Base-by-base conservation (phyloP, 2,329 filamentous ascomycete genomes). In the Ceratocystis colombiana region DNA sequence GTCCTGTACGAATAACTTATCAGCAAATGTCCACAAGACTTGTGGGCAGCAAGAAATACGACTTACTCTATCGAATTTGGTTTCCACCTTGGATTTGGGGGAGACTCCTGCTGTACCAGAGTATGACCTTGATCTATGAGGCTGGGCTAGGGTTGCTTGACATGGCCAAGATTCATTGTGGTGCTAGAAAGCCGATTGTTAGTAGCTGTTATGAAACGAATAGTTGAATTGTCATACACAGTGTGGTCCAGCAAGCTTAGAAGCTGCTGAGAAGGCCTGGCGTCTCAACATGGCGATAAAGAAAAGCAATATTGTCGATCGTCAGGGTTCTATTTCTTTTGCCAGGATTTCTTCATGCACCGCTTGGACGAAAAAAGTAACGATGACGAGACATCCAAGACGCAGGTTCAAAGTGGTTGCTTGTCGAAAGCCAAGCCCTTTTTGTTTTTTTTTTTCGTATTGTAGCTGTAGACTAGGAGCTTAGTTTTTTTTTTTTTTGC, bases 1-100 rank as follows among this genome's bases (percentile, higher is more conserved):
- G 73, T 96, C 90, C 87, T 91, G 70, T 28, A 20, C 61, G 5
- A 25, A 45, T 57, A 55, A 62, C 57, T 33, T 20, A n/a, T 20
- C 12, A 22, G 48, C 22, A 5, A 25, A n/a, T 22, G 22, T 48
- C 57, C 17, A 12, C 3, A 10, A 22, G 8, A 37, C 2, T 33
- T 44, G 20, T 55, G 5, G 7, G 12, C 48, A 50, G 48, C 48
- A 48, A 37, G 17, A 15, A 15, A 25, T 17, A 20, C 1, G 17
- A 59, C 64, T 30, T 65, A 65, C 69, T 45, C 64, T 68, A 50
- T 69, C 69, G 20, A 68, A 61, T 44, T 65, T 64, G 45, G 65
- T 45, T 22, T 67, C 66, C n/a, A 64, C 66, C 45, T 62, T 65
- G n/a, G 64, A n/a, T 45, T 65, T 69, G 41, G 65, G 22, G 12